Evolutionary conservation across 768 basidiomycete species (phyloP).

Genomic region (Pholiota conissans): DNA sequence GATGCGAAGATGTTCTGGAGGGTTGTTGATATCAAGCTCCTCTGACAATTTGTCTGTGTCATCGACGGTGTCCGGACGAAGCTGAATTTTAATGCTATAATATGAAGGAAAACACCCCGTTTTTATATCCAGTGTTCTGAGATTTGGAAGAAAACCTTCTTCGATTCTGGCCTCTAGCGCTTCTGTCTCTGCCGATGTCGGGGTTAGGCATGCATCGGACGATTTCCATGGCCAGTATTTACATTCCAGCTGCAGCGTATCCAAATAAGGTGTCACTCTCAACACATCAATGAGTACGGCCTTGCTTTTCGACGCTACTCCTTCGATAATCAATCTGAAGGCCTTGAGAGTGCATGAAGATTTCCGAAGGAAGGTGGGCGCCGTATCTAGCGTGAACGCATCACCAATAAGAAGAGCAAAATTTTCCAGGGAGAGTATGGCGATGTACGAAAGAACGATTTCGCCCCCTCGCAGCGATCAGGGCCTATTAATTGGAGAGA

Average conservation of each 20-base stretch:
- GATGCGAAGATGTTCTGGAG: background rate
- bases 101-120: too few species aligned
- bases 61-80: too few species aligned
- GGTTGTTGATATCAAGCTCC: background rate
- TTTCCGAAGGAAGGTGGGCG: background rate
- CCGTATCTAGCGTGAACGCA: background rate
- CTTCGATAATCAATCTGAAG: background rate
- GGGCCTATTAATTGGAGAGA: background rate
- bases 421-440: background rate
- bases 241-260: background rate
- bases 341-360: background rate
- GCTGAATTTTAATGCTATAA: too few species aligned
- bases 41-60: too few species aligned
- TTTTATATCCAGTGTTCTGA: background rate
- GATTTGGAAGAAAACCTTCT: background rate
- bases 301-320: background rate
- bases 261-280: background rate
- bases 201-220: background rate
- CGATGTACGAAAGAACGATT: background rate
- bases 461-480: too few species aligned
- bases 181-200: background rate
- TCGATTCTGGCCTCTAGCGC: background rate
- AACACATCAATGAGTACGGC: background rate
- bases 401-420: background rate
- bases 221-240: background rate